A percentile compares a stretch with the other conserved stretches of the same genome.
Evolutionary conservation across 352 stramenopile genomes (phyloP).

Genomic region (Salisapilia sapeloensis): DNA sequence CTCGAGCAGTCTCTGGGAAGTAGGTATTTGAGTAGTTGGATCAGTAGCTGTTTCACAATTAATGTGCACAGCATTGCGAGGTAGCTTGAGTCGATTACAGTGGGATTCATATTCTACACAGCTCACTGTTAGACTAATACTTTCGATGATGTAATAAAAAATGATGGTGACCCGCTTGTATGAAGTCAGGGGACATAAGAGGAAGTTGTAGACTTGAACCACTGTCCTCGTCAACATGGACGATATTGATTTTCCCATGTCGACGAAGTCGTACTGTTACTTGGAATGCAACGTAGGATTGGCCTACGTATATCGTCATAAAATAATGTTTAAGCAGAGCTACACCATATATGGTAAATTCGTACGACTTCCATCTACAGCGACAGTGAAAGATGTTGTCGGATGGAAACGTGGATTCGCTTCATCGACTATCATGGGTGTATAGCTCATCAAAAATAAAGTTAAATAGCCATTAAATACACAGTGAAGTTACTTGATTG

Average conservation of each 20-base stretch:
- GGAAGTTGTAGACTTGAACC: constrained; percentile 27
- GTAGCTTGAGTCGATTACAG: constrained; percentile 16
- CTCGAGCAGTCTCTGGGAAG: constrained; percentile 15
- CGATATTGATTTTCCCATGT: constrained; percentile 19
- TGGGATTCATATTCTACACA: constrained; percentile 32
- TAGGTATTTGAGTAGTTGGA: neutral
- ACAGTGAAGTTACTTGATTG: constrained; percentile 5
- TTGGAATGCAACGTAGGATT: constrained; percentile 46
- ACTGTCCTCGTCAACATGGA: constrained; percentile 30
- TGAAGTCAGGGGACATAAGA: constrained; percentile 37
- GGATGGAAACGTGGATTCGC: constrained; percentile 17
- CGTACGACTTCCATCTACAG: constrained; percentile 53
- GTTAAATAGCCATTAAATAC: neutral
- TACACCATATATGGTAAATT: neutral
- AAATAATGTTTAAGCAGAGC: neutral
- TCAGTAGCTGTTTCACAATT: constrained; percentile 6
- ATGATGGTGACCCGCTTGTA: constrained; percentile 24
- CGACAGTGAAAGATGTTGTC: constrained; percentile 26
- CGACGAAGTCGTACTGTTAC: constrained; percentile 19
- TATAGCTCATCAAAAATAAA: neutral
- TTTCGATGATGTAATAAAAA: neutral
- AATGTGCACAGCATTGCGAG: constrained; percentile 18
- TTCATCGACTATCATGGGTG: constrained; percentile 11
- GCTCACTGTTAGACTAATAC: neutral
- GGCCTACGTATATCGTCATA: constrained; percentile 9